A percentile compares a stretch with the other conserved stretches of the same genome.
These are phyloP conservation scores for Brassica cretica DNA, from an alignment of 345 rosid genomes.

Conservation along the genomic window DNA sequence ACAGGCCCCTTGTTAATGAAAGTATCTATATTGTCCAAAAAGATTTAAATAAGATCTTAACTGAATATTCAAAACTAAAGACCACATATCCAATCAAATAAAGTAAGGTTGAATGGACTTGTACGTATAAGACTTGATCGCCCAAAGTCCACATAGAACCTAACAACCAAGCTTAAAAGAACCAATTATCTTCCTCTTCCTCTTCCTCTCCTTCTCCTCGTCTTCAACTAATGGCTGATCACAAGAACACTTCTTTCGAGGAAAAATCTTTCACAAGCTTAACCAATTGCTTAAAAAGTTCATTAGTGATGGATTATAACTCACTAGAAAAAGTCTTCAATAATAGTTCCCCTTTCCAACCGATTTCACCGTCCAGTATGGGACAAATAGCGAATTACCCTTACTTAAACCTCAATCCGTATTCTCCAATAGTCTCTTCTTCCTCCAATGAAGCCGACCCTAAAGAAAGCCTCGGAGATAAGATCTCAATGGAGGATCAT, in stretches of 20 bases:
- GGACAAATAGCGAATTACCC: slow-evolving; percentile 14
- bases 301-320: slow-evolving; percentile 33
- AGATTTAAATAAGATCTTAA: not conserved
- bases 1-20: not conserved
- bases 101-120: slow-evolving; percentile 31
- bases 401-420: slow-evolving; percentile 28
- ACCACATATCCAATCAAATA: slow-evolving; percentile 13
- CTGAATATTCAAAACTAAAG: slow-evolving; percentile 20
- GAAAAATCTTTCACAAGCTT: slow-evolving; percentile 29
- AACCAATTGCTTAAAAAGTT: slow-evolving; percentile 35
- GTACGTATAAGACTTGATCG: slow-evolving; percentile 28
- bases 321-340: slow-evolving; percentile 27
- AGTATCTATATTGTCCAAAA: not conserved
- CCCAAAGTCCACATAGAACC: slow-evolving; percentile 39
- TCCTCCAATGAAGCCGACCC: slow-evolving; percentile 58
- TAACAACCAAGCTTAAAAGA: slow-evolving; percentile 23
- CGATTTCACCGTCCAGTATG: slow-evolving; percentile 17
- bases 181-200: slow-evolving; percentile 7
- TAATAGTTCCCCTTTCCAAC: slow-evolving; percentile 16
- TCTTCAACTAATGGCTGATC: slow-evolving; percentile 21
- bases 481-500: slow-evolving; percentile 31
- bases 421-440: slow-evolving; percentile 56
- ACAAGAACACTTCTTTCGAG: slow-evolving; percentile 22
- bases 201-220: not conserved
- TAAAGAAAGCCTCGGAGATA: slow-evolving; percentile 48